Percentiles rank a stretch among this genome's conserved stretches.
Evolutionary conservation across 768 basidiomycete species (phyloP).

Genomic region (Pisolithus orientalis): DNA sequence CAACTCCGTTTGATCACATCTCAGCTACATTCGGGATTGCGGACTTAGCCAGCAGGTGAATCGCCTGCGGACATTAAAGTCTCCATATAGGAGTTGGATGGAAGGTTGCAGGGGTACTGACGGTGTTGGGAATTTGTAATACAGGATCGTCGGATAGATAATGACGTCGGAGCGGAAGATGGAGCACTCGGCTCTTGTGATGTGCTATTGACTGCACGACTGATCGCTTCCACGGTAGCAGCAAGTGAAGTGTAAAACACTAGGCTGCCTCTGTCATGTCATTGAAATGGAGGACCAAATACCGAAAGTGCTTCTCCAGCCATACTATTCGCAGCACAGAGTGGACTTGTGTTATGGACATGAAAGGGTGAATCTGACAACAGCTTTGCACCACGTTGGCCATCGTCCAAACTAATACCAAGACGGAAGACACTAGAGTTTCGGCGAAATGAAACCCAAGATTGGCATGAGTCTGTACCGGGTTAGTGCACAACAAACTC

Average conservation of each 20-base stretch:
- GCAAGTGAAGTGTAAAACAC: conserved; percentile 6
- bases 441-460: conserved; percentile 28
- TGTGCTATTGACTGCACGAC: conserved; percentile 16
- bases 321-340: conserved; percentile 21
- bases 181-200: conserved; percentile 14
- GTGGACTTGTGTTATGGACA: conserved; percentile 2
- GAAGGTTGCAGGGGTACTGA: conserved; percentile 17
- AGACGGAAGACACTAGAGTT: conserved; percentile 6
- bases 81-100: conserved; percentile 22
- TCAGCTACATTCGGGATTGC: conserved; percentile 21
- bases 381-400: conserved; percentile 19
- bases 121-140: conserved; percentile 22
- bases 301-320: conserved; percentile 23
- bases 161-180: conserved; percentile 19
- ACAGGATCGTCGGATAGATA: conserved; percentile 28
- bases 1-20: conserved; percentile 1
- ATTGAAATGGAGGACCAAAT: conserved; percentile 17
- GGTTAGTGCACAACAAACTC: conserved; percentile 21
- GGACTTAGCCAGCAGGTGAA: conserved; percentile 6
- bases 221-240: conserved; percentile 20
- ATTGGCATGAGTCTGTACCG: conserved; percentile 18
- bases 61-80: conserved; percentile 11
- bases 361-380: conserved; percentile 1
- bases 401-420: background rate
- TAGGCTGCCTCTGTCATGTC: background rate